A percentile compares a stretch with the other conserved stretches of the same genome.
Evolutionary conservation across 352 stramenopile species (phyloP).

Genomic region (Pythium angustatum): DNA sequence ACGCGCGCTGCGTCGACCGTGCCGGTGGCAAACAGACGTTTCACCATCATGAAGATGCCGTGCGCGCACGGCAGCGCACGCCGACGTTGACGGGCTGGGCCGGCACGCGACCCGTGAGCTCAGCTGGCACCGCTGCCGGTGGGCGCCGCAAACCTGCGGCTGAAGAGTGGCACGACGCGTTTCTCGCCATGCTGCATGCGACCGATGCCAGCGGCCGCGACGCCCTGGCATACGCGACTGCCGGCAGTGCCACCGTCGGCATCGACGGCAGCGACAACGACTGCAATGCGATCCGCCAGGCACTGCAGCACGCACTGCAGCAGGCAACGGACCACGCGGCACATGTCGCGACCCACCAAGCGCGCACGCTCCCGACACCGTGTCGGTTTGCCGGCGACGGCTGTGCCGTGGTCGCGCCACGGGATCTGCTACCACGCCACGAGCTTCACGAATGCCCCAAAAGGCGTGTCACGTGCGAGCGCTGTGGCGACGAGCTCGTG

Average conservation of each 20-base stretch:
- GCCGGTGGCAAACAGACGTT: conserved; percentile 26
- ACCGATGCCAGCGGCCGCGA: conserved; percentile 39
- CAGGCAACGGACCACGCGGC: conserved; percentile 47
- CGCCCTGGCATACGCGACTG: conserved; percentile 34
- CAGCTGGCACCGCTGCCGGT: neutral
- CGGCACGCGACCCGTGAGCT: conserved; percentile 14
- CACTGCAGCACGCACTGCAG: conserved; percentile 39
- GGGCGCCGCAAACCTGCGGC: conserved; percentile 13
- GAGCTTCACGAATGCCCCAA: conserved; percentile 61
- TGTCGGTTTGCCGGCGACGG: conserved; percentile 39
- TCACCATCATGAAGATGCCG: conserved; percentile 31
- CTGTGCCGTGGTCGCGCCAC: conserved; percentile 51
- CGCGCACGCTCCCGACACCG: conserved; percentile 40
- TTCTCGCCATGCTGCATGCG: conserved; percentile 40
- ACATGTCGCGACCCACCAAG: conserved; percentile 53
- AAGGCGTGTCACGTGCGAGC: conserved; percentile 54
- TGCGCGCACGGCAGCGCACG: conserved; percentile 5
- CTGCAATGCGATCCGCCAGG: conserved; percentile 28
- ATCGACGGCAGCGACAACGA: neutral
- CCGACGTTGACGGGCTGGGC: conserved; percentile 27
- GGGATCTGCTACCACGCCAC: conserved; percentile 57
- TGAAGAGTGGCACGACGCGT: conserved; percentile 61
- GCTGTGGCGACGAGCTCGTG: conserved; percentile 37
- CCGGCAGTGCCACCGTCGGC: neutral
- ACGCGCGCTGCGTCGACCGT: conserved; percentile 26